phyloP scores from a whole-genome alignment of 495 filamentous ascomycete genomes.

The Arthonia radiata region DNA sequence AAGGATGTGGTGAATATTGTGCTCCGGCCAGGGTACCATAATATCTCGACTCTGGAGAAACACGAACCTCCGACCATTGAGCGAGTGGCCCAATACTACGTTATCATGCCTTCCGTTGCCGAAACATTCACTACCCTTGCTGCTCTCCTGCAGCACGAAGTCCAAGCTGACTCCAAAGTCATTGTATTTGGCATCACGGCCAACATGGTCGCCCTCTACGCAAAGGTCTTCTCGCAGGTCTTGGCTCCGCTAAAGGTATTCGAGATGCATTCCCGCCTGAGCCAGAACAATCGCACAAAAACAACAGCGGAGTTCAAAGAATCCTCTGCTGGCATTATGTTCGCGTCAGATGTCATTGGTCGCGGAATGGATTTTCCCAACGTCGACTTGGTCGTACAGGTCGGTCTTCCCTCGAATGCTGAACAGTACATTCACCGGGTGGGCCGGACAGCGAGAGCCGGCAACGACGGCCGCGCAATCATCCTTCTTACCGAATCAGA shows the following conservation, averaged over 20 bases:
- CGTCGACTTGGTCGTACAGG: conserved; percentile 47
- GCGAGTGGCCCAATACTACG: conserved; percentile 32
- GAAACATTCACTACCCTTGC: conserved; percentile 26
- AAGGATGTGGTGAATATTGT: conserved; percentile 32
- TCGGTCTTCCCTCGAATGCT: conserved; percentile 31
- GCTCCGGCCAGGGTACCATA: conserved; percentile 27
- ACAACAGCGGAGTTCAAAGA: conserved; percentile 36
- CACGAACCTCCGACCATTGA: conserved; percentile 36
- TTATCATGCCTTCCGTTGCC: conserved; percentile 26
- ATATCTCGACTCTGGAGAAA: conserved; percentile 34
- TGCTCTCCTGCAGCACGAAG: conserved; percentile 6
- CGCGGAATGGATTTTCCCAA: conserved; percentile 56
- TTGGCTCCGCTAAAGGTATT: conserved; percentile 22
- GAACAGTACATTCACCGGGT: conserved; percentile 54
- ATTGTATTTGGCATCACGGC: conserved; percentile 48
- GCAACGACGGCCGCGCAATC: conserved; percentile 39
- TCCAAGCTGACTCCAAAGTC: conserved; percentile 26
- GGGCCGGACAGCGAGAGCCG: conserved; percentile 46
- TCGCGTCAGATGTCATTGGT: conserved; percentile 46
- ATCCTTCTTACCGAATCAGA: conserved; percentile 36
- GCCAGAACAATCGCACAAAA: conserved; percentile 27
- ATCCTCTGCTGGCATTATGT: conserved; percentile 27
- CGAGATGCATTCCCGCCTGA: conserved; percentile 36
- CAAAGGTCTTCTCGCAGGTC: conserved; percentile 18
- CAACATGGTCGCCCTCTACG: conserved; percentile 31